These are phyloP conservation scores for Diaporthe sp. DNA, from an alignment of 2,329 filamentous ascomycete genomes.

Conservation along the genomic window DNA sequence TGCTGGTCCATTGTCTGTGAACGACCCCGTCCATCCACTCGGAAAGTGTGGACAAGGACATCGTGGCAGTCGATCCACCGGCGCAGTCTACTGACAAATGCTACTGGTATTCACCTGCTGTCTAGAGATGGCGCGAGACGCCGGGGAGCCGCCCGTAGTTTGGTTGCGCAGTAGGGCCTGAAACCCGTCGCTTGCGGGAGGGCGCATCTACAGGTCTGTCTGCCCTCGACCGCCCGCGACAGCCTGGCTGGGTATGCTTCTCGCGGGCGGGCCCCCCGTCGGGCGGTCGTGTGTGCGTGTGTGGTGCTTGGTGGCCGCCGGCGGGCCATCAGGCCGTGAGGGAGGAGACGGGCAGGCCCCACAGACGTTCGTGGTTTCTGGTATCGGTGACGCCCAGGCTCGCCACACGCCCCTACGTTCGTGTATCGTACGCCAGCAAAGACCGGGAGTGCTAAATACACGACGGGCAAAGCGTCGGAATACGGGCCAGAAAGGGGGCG, in stretches of 20 bases:
- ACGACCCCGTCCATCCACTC: not conserved
- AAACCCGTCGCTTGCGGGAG: not conserved
- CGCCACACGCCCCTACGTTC: conserved; percentile 18
- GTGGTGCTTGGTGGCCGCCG: conserved; percentile 1
- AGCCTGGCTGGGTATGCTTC: conserved; percentile 25
- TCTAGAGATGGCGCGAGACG: not conserved
- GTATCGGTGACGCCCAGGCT: conserved; percentile 28
- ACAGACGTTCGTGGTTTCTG: conserved; percentile 4
- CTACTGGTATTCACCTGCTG: not conserved
- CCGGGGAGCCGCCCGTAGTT: conserved; percentile 1
- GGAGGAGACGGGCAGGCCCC: not conserved
- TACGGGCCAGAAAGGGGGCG: conserved; percentile 16
- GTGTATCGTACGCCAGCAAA: not conserved
- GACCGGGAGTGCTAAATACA: not conserved
- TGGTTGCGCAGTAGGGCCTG: not conserved
- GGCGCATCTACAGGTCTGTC: not conserved
- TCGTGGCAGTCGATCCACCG: conserved; percentile 13
- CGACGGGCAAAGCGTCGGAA: conserved; percentile 4
- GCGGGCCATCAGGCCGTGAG: conserved; percentile 20
- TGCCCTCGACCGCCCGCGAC: not conserved
- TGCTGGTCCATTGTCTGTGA: not conserved
- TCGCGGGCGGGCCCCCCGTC: conserved; percentile 4
- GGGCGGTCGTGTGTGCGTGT: not conserved
- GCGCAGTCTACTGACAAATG: not conserved
- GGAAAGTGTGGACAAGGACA: not conserved